Evolutionary conservation across 768 basidiomycete genomes (phyloP), one percentile per base, ranked within the genome.

Genomic region (Suillus lakei): DNA sequence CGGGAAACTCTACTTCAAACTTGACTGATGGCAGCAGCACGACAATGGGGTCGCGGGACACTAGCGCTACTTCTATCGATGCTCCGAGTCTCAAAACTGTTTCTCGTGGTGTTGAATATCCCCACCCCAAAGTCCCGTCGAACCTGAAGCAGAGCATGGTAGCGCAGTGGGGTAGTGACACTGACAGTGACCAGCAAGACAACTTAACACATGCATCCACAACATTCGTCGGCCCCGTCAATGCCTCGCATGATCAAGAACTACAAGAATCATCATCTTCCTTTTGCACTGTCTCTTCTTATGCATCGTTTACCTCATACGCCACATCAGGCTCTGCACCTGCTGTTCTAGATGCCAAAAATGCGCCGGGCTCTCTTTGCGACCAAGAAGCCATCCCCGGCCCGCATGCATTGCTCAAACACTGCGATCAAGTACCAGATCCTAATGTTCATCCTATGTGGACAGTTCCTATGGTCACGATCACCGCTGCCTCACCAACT

Each of bases 401-500:
- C 23, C 32, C 55, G 21, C 55, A 58, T 34, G 10, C 23, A 5
- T 34, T 28, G 28, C 13, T 34, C 30, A 34, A 58, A 30, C 15
- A 21, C 8, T 13, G 5, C 5, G 18, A 16, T 16, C 51, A 23
- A 59, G 48, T 12, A 38, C 26, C 15, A 16, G 32, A 38, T 54
- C 21, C 36, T 5, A 26, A 65, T 10, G 58, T 72, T 38, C 72
- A 77, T 23, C 76, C 74, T 7, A 76, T 77, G 74, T 77, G 76
- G 26, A 69, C 69, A 0, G 67, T 76, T 3, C 74, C 74, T 12
- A 72, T 75, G n/a, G 51, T 74, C 43, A 75, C 74, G 26, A 21
- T 72, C 0, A 71, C 64, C 3, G 16, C 53, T 38, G 18, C 64
- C 2, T 46, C 32, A 67, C 71, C 7, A 41, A 44, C 23, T 1